These are phyloP conservation scores for Podospora anserina DNA, from an alignment of 495 filamentous ascomycete genomes.

Conservation along the genomic window DNA sequence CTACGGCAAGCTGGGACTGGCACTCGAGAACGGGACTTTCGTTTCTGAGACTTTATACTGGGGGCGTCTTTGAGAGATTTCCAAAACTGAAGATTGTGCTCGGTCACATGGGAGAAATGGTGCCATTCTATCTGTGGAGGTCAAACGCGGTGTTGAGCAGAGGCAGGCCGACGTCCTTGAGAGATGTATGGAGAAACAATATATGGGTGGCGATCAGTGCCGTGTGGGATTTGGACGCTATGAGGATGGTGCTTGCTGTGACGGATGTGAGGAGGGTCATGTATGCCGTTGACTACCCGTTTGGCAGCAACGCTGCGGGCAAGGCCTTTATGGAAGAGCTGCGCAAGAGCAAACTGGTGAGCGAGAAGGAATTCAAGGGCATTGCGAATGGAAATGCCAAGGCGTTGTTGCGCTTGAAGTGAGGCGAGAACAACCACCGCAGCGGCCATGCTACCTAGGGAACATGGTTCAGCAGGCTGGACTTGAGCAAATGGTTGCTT, in stretches of 20 bases:
- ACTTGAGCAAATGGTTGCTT: background rate
- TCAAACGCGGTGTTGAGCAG: slow-evolving; percentile 50
- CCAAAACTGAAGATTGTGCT: slow-evolving; percentile 60
- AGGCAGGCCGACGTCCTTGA: slow-evolving; percentile 46
- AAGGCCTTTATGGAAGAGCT: slow-evolving; percentile 50
- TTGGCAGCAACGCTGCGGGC: slow-evolving; percentile 44
- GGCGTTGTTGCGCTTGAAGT: slow-evolving; percentile 40
- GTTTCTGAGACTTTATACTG: slow-evolving; percentile 33
- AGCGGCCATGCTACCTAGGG: background rate
- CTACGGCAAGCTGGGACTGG: slow-evolving; percentile 43
- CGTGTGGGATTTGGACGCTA: slow-evolving; percentile 55
- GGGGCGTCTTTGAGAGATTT: slow-evolving; percentile 48
- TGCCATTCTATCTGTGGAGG: slow-evolving; percentile 64
- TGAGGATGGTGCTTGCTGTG: slow-evolving; percentile 49
- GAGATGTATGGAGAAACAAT: slow-evolving; percentile 58
- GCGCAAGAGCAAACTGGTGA: slow-evolving; percentile 50
- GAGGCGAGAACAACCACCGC: background rate
- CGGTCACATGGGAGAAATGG: slow-evolving; percentile 63
- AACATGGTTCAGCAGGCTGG: background rate
- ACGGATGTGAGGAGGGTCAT: slow-evolving; percentile 51
- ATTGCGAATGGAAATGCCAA: slow-evolving; percentile 58
- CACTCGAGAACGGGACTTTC: slow-evolving; percentile 47
- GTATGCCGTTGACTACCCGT: slow-evolving; percentile 63
- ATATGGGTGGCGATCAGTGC: slow-evolving; percentile 65
- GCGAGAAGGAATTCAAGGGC: slow-evolving; percentile 47